Evolutionary conservation across 371 early-diverging fungal species (phyloP).

Genomic region (Mucor indicus): DNA sequence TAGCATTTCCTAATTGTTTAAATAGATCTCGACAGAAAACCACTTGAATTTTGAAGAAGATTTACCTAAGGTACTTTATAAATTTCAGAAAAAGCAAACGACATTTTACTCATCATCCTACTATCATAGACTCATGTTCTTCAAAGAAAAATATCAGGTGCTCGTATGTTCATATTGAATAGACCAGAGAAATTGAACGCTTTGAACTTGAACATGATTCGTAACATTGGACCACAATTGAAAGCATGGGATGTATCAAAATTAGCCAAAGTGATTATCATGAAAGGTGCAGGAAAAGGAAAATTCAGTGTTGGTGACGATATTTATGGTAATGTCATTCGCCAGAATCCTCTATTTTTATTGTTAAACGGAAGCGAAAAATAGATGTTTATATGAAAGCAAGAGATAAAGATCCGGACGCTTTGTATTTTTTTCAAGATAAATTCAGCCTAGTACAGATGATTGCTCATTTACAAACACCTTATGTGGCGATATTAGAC

Average conservation of each 20-base stretch:
- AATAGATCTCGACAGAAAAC: slow-evolving; percentile 19
- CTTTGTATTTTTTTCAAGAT: slow-evolving; percentile 83
- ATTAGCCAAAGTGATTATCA: slow-evolving; percentile 82
- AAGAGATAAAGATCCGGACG: slow-evolving; percentile 52
- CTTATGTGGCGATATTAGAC: slow-evolving; percentile 81
- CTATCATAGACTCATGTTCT: slow-evolving; percentile 52
- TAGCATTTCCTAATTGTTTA: not conserved
- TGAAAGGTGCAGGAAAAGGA: slow-evolving; percentile 70
- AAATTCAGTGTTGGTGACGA: slow-evolving; percentile 98
- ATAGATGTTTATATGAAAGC: slow-evolving; percentile 32
- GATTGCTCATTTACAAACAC: slow-evolving; percentile 83
- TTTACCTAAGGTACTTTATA: slow-evolving; percentile 12
- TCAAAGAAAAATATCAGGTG: slow-evolving; percentile 51
- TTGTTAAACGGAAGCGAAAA: not conserved
- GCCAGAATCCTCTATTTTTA: not conserved
- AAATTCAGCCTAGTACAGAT: slow-evolving; percentile 91
- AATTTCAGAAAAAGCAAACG: not conserved
- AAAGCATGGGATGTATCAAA: slow-evolving; percentile 89
- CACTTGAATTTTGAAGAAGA: slow-evolving; percentile 15
- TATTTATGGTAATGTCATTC: slow-evolving; percentile 63
- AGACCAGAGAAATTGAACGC: slow-evolving; percentile 89
- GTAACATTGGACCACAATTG: slow-evolving; percentile 82
- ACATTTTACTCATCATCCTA: not conserved
- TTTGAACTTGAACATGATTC: slow-evolving; percentile 85
- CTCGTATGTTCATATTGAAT: slow-evolving; percentile 79